phyloP scores from a whole-genome alignment of 176 grass and related monocot genomes.

The Saccharum spontaneum region DNA sequence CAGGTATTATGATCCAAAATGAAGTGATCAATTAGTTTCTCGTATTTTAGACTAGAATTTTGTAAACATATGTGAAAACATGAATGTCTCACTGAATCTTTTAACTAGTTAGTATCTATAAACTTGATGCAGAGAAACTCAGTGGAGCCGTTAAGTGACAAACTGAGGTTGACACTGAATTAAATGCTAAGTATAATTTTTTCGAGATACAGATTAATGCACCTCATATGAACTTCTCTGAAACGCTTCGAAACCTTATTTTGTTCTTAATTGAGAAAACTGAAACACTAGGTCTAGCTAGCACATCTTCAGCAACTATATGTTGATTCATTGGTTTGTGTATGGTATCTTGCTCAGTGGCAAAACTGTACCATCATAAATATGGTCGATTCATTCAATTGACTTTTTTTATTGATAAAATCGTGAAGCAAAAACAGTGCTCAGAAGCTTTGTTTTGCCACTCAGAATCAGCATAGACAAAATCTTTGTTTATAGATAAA shows the following conservation, averaged over 20 bases:
- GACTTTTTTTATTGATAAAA: background rate
- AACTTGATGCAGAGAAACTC: background rate
- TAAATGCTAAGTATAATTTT: background rate
- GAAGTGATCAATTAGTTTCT: background rate
- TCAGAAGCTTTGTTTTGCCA: background rate
- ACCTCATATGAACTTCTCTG: background rate
- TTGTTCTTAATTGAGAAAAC: background rate
- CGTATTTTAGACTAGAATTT: background rate
- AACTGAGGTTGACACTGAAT: background rate
- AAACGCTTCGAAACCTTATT: background rate
- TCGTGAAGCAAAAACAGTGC: background rate
- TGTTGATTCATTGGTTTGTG: background rate
- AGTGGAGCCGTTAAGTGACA: background rate
- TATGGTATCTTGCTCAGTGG: background rate
- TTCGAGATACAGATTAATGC: background rate
- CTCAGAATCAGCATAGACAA: background rate
- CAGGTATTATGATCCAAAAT: background rate
- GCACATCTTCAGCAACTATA: background rate
- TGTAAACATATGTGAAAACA: background rate
- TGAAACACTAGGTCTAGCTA: background rate
- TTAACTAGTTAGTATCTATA: background rate
- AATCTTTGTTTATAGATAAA: no score
- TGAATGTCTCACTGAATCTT: background rate
- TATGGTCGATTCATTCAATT: no score
- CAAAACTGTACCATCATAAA: background rate